Evolutionary conservation across 73 alveolate genomes (phyloP).

Genomic region (Paramecium sexaurelia): DNA sequence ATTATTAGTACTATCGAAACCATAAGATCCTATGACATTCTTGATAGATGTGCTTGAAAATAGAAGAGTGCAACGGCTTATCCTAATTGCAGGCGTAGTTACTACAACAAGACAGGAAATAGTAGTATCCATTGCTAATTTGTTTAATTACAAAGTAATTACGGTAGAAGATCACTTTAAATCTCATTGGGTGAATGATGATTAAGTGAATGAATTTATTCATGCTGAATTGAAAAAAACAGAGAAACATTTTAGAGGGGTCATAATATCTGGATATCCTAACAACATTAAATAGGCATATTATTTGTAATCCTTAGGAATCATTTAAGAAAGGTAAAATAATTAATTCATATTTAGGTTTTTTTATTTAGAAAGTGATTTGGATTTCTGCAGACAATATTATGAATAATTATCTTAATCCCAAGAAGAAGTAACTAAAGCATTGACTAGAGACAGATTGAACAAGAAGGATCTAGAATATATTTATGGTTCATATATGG

Average conservation of each 20-base stretch:
- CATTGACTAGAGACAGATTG: conserved; percentile 59
- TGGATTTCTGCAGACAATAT: conserved; percentile 11
- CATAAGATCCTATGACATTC: conserved; percentile 57
- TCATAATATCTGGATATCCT: conserved; percentile 63
- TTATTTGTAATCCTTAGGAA: conserved; percentile 38
- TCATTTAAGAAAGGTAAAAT: conserved; percentile 52
- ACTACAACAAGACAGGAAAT: conserved; percentile 55
- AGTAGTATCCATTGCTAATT: conserved; percentile 52
- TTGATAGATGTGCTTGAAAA: conserved; percentile 41
- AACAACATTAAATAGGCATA: conserved; percentile 45
- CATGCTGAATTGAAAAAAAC: neutral
- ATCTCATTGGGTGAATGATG: conserved; percentile 48
- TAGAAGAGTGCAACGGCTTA: conserved; percentile 62
- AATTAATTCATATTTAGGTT: neutral
- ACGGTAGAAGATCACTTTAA: conserved; percentile 55
- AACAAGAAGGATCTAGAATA: conserved; percentile 51
- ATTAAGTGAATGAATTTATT: conserved; percentile 41
- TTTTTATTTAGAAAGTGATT: neutral
- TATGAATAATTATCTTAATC: conserved; percentile 25
- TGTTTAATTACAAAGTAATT: conserved; percentile 58
- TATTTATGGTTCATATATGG: conserved; percentile 46
- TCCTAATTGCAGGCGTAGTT: conserved; percentile 50
- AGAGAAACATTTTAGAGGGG: conserved; percentile 64
- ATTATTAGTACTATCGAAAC: conserved; percentile 38
- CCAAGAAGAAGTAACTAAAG: neutral